Base-by-base conservation (phyloP, 139 green algal species). In the Tetradesmus lagerheimii region DNA sequence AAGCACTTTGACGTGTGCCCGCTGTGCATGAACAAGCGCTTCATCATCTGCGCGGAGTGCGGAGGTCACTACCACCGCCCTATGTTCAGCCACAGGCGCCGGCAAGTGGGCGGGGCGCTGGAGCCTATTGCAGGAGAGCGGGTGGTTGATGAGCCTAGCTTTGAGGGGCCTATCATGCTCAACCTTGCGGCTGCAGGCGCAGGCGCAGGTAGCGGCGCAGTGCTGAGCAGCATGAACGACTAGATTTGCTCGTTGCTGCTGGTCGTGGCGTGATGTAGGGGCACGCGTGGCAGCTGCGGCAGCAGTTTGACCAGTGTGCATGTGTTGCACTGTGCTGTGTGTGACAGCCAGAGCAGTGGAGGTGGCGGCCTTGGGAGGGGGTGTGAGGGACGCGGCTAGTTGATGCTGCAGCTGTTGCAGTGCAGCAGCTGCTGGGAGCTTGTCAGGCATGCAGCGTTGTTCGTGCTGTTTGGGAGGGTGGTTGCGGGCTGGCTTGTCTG, bases 11-110 rank as follows among this genome's bases (percentile, higher is more conserved):
- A 95, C 45, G 88, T 87, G 9, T 95, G 93, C 79, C 93, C 93
- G 12, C 93, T 95, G 27, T 95, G 93, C 86, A 88, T 93, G 37
- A 92, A 92, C 82, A 92, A 91, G 86, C 93, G 93, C 77, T 93
- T 93, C 47, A 89, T 95, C 16, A 79, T 92, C 0, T 95, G 93
- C 85, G 74, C 88, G 16, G 91, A 95, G 57, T 95, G 93, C 38
- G 93, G 93, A 25, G 91, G 91, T 2, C 89, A 91, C 83, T 92
- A 93, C 34, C 89, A 93, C 86, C 57, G 89, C 2, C 66, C 74
- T 25, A 85, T 94, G 74, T 94, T 94, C 64, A 89, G 27, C 35
- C 92, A 94, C 39, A 80, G 64, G 35, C 82, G 82, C 31, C 80
- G 89, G 25, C 67, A 85, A 27, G 45, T 53, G 0, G 88, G 89